Conservation (phyloP, 805 yeast species). For the Hanseniaspora pseudoguilliermondii region DNA sequence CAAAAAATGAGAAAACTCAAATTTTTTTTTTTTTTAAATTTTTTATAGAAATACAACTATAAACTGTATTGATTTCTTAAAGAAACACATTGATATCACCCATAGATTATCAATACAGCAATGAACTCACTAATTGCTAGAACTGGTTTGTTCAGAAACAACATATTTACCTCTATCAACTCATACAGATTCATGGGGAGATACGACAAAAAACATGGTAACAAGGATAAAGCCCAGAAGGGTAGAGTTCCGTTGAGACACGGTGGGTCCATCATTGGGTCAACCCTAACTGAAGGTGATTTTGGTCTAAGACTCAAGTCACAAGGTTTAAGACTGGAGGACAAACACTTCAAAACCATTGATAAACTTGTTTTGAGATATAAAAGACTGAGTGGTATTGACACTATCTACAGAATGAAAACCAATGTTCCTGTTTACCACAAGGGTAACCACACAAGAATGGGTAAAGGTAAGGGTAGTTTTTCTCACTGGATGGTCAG, state of each 20-base stretch:
- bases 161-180: neutral
- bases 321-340: constrained; percentile 77
- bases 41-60: no score
- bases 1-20: no score
- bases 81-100: neutral
- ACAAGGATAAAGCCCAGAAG: constrained; percentile 55
- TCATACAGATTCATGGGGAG: constrained; percentile 7
- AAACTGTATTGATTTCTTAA: no score
- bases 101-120: neutral
- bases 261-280: constrained; percentile 88
- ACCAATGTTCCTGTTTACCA: constrained; percentile 84
- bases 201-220: constrained; percentile 22
- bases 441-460: constrained; percentile 97
- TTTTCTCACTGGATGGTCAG: constrained; percentile 96
- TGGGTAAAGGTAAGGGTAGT: constrained; percentile 99
- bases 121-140: neutral
- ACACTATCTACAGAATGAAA: constrained; percentile 59
- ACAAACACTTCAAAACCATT: constrained; percentile 82
- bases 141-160: neutral
- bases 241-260: constrained; percentile 90
- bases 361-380: constrained; percentile 74
- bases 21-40: neutral
- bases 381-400: constrained; percentile 53
- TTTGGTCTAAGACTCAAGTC: constrained; percentile 78
- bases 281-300: constrained; percentile 64